These are phyloP conservation scores for Epichloe gansuensis DNA, from an alignment of 2,329 filamentous ascomycete species.

Conservation along the genomic window DNA sequence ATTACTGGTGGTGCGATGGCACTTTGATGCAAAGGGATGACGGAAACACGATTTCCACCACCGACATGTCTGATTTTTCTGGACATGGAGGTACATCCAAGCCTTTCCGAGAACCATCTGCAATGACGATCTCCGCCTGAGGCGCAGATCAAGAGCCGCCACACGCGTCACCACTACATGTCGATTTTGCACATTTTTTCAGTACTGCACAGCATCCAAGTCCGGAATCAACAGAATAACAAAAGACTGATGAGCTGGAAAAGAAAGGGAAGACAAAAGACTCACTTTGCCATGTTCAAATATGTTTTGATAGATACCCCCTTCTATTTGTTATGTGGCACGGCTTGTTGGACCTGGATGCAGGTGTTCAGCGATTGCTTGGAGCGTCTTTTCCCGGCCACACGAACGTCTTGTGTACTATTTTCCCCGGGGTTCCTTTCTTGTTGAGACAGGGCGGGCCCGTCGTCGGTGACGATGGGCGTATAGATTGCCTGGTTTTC, in stretches of 20 bases:
- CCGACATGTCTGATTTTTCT: constrained; percentile 13
- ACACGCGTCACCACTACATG: background rate
- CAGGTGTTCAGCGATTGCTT: background rate
- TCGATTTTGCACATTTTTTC: background rate
- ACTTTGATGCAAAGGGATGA: constrained; percentile 10
- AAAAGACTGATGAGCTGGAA: constrained; percentile 1
- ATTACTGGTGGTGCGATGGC: constrained; percentile 25
- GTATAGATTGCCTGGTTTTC: too few species aligned
- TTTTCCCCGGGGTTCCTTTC: background rate
- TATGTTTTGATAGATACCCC: background rate
- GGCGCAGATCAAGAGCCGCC: background rate
- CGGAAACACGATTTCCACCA: constrained; percentile 10
- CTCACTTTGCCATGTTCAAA: background rate
- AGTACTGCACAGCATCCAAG: constrained; percentile 1
- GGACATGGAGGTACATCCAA: constrained; percentile 15
- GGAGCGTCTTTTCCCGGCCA: background rate
- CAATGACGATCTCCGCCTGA: constrained; percentile 8
- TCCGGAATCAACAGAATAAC: background rate
- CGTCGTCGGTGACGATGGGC: too few species aligned
- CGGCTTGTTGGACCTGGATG: background rate
- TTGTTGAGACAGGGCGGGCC: too few species aligned
- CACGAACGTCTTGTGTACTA: background rate
- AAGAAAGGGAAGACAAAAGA: background rate
- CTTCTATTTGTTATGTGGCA: background rate
- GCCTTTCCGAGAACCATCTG: constrained; percentile 11